phyloP scores from a whole-genome alignment of 73 alveolate genomes.

The Paramecium bursaria region DNA sequence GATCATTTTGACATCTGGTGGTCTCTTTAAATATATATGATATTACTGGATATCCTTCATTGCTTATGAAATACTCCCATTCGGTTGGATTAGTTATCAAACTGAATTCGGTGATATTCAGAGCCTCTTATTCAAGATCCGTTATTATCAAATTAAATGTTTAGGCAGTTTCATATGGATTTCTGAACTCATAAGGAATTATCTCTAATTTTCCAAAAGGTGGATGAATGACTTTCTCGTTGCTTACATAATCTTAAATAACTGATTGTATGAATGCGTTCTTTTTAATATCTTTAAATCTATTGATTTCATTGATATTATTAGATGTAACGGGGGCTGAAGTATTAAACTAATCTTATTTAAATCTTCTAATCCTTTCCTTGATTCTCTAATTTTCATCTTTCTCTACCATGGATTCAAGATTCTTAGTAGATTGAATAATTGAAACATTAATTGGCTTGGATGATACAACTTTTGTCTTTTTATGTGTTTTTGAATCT shows the following conservation, averaged over 20 bases:
- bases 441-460: background rate
- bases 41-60: too few relatives aligned
- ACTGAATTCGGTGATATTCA: slow-evolving; percentile 2
- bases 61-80: slow-evolving; percentile 37
- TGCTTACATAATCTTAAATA: slow-evolving; percentile 23
- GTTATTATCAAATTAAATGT: background rate
- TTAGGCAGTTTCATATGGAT: slow-evolving; percentile 25
- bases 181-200: slow-evolving; percentile 10
- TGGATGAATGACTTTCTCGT: slow-evolving; percentile 35
- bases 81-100: slow-evolving; percentile 27
- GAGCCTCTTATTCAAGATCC: slow-evolving; percentile 13
- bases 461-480: slow-evolving; percentile 12
- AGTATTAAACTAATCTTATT: background rate
- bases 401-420: too few relatives aligned
- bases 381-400: background rate
- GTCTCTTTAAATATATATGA: background rate
- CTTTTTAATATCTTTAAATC: background rate
- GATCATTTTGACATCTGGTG: slow-evolving; percentile 37
- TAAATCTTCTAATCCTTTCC: background rate
- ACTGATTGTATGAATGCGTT: slow-evolving; percentile 38
- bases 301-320: too few relatives aligned
- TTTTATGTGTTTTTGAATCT: background rate
- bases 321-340: too few relatives aligned
- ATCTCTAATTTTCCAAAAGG: slow-evolving; percentile 37
- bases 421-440: too few relatives aligned